Evolutionary conservation across 768 basidiomycete species (phyloP), one percentile per base, ranked within the genome.

Genomic region (Asterophora lycoperdoides): DNA sequence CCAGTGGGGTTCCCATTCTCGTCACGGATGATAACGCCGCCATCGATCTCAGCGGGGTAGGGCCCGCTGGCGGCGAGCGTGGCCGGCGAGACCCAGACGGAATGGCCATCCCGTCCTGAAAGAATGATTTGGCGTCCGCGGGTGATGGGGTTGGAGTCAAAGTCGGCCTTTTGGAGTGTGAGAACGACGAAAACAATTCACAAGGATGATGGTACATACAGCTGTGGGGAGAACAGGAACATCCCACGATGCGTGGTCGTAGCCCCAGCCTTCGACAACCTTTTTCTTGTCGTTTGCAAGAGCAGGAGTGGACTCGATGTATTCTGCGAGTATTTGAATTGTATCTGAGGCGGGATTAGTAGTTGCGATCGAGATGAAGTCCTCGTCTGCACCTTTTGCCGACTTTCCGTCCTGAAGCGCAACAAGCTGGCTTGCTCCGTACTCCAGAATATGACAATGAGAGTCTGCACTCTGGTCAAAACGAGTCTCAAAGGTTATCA

Each of bases 201-300:
- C 17, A 36, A 51, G 42, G 30, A 44, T 41, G 2, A 45, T 4
- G 36, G 41, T 5, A 66, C 75, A 42, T 51, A 82, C 84, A 49
- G 77, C 73, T 34, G 71, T 74, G 5, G 84, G 84, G 65, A 79
- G 84, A 20, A 66, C 66, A 32, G 66, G 64, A 19, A 52, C 57
- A 13, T 68, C 61, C 81, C 80, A 82, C 46, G 68, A 68, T 3
- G 84, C 87, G 64, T 89, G 88, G 57, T 89, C 84, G 84, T 86
- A 90, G 3, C 87, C 88, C 67, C 80, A 75, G 3, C 85, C 85
- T 53, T 80, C 74, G 5, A 89, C 70, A 61, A 78, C 79, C 46
- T 66, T 68, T 19, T 69, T 62, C 20, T 59, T 67, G 60, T 84
- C 69, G 7, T 62, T 56, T 6, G 64, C 58, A 17, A 79, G 59